A percentile compares a stretch with the other conserved stretches of the same genome.
phyloP scores from a whole-genome alignment of 2,329 filamentous ascomycete genomes.

The Aspergillus fumigatiaffinis region DNA sequence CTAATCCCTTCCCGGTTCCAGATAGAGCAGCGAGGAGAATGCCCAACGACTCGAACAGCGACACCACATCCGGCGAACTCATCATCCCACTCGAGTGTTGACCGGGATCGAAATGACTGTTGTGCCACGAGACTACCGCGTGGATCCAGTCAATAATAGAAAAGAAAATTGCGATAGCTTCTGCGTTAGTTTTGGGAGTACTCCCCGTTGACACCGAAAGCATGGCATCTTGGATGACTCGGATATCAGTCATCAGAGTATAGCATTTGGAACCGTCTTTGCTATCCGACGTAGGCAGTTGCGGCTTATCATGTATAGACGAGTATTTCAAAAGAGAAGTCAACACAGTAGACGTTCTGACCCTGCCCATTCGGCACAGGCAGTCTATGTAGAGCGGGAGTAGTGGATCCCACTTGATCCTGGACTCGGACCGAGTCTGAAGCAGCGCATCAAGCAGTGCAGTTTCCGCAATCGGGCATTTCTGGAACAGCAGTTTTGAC shows the following conservation, averaged over 20 bases:
- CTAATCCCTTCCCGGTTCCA: slow-evolving; percentile 32
- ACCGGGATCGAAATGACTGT: slow-evolving; percentile 20
- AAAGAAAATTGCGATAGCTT: slow-evolving; percentile 31
- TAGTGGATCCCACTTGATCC: slow-evolving; percentile 40
- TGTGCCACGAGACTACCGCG: slow-evolving; percentile 34
- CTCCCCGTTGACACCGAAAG: slow-evolving; percentile 34
- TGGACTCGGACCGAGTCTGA: slow-evolving; percentile 28
- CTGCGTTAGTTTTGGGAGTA: slow-evolving; percentile 25
- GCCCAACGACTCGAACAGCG: slow-evolving; percentile 40
- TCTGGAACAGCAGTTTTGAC: slow-evolving; percentile 30
- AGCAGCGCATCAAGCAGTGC: slow-evolving; percentile 34
- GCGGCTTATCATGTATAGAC: slow-evolving; percentile 25
- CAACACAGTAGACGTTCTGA: slow-evolving; percentile 34
- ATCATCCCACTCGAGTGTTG: slow-evolving; percentile 29
- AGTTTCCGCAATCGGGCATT: slow-evolving; percentile 28
- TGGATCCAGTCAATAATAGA: slow-evolving; percentile 38
- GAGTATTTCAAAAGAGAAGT: slow-evolving; percentile 32
- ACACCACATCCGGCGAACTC: slow-evolving; percentile 35
- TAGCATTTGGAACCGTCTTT: slow-evolving; percentile 18
- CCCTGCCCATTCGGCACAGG: slow-evolving; percentile 30
- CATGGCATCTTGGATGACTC: slow-evolving; percentile 40
- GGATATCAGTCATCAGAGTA: slow-evolving; percentile 41
- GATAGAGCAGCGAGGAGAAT: slow-evolving; percentile 39
- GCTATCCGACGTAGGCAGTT: slow-evolving; percentile 2
- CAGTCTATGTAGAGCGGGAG: slow-evolving; percentile 40